phyloP scores from a whole-genome alignment of 2,329 filamentous ascomycete species.

The Metarhizium anisopliae region DNA sequence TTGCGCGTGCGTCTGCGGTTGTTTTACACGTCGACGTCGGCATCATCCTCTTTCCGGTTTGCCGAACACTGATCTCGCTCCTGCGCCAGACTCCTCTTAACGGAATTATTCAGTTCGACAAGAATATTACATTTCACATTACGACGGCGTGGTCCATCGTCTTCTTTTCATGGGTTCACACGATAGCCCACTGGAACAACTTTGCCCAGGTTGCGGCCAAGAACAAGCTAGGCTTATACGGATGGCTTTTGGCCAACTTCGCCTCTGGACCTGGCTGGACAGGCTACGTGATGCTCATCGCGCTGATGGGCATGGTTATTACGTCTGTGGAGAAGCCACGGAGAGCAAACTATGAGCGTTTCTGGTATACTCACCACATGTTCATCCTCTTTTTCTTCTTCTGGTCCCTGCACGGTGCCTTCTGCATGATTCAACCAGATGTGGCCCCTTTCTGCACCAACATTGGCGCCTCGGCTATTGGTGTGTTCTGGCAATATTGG shows the following conservation, averaged over 20 bases:
- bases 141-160: conserved; percentile 79
- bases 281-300: conserved; percentile 74
- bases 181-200: conserved; percentile 81
- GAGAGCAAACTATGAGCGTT: conserved; percentile 76
- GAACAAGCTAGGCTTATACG: conserved; percentile 69
- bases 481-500: conserved; percentile 88
- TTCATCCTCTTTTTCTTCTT: conserved; percentile 85
- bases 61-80: conserved; percentile 75
- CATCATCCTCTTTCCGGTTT: conserved; percentile 72
- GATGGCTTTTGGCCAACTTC: conserved; percentile 69
- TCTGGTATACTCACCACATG: conserved; percentile 86
- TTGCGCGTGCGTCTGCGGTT: conserved; percentile 66
- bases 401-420: conserved; percentile 83
- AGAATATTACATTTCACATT: conserved; percentile 85
- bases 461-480: conserved; percentile 54
- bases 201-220: conserved; percentile 67
- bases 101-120: conserved; percentile 81
- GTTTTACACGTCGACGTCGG: conserved; percentile 76
- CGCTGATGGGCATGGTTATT: conserved; percentile 67
- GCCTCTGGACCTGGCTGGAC: conserved; percentile 76
- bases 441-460: conserved; percentile 69
- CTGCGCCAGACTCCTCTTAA: conserved; percentile 73
- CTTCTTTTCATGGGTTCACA: conserved; percentile 82
- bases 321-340: conserved; percentile 72
- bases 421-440: conserved; percentile 85